phyloP scores from a whole-genome alignment of 345 rosid species.

The Salix brachista region DNA sequence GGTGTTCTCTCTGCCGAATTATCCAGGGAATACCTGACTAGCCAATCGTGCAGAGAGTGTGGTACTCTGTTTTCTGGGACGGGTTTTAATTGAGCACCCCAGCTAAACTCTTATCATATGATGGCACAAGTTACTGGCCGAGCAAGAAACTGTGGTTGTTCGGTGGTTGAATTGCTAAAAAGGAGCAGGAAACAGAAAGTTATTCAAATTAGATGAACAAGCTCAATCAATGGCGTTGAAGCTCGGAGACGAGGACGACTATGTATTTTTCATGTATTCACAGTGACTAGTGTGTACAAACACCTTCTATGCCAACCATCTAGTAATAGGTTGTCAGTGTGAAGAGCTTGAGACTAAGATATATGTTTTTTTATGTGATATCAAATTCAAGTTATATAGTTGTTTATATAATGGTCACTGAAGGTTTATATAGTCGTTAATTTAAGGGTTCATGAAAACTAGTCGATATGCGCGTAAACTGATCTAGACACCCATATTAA shows the following conservation, averaged over 20 bases:
- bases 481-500: no score
- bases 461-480: no score
- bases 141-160: background rate
- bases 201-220: constrained; percentile 13
- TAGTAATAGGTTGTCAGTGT: no score
- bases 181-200: background rate
- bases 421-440: no score
- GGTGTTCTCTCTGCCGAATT: background rate
- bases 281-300: no score
- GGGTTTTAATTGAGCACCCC: background rate
- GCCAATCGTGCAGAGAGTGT: background rate
- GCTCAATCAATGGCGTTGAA: constrained; percentile 12
- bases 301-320: no score
- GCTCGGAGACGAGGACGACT: background rate
- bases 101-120: background rate
- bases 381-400: no score
- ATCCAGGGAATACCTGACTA: background rate
- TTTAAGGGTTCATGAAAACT: no score
- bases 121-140: background rate
- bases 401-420: no score
- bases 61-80: background rate
- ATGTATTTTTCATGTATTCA: background rate
- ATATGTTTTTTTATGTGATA: no score
- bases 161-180: background rate
- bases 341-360: no score